Conservation (phyloP, 208 protist species). For the Trypanosoma congolense region DNA sequence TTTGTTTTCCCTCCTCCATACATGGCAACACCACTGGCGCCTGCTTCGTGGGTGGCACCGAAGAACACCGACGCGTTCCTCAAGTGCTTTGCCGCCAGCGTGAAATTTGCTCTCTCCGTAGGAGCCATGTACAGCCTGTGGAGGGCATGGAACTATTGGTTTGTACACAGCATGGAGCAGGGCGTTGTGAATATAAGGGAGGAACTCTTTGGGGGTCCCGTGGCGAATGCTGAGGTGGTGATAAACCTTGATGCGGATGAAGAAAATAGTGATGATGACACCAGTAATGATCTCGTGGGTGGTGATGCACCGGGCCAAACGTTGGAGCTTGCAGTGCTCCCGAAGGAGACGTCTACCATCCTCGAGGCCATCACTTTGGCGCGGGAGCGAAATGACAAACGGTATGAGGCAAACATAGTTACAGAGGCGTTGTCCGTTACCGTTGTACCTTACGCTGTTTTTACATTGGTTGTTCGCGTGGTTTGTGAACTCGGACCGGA, state of each 20-base stretch:
- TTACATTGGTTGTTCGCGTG: background rate
- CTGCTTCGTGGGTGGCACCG: too few relatives aligned
- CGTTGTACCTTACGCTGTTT: background rate
- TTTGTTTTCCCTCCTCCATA: too few relatives aligned
- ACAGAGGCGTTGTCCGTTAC: too few relatives aligned
- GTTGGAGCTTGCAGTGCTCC: constrained; percentile 11
- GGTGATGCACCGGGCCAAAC: too few relatives aligned
- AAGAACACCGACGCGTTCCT: too few relatives aligned
- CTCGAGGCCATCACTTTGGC: constrained; percentile 8
- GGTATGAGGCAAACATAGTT: background rate
- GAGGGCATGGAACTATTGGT: constrained; percentile 12
- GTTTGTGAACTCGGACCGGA: background rate
- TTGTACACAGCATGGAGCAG: background rate
- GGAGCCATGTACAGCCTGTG: constrained; percentile 10
- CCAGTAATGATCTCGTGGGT: too few relatives aligned
- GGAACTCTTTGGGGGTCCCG: background rate
- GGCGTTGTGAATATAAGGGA: background rate
- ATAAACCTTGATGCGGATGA: background rate
- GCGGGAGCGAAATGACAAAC: background rate
- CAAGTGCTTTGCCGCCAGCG: constrained; percentile 1
- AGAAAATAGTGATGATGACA: background rate
- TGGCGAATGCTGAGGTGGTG: background rate
- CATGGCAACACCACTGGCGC: too few relatives aligned
- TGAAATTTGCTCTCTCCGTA: constrained; percentile 3
- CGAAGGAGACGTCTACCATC: constrained; percentile 17